These are phyloP conservation scores for Geoglossum glabrum DNA, from an alignment of 495 filamentous ascomycete genomes.

Conservation along the genomic window DNA sequence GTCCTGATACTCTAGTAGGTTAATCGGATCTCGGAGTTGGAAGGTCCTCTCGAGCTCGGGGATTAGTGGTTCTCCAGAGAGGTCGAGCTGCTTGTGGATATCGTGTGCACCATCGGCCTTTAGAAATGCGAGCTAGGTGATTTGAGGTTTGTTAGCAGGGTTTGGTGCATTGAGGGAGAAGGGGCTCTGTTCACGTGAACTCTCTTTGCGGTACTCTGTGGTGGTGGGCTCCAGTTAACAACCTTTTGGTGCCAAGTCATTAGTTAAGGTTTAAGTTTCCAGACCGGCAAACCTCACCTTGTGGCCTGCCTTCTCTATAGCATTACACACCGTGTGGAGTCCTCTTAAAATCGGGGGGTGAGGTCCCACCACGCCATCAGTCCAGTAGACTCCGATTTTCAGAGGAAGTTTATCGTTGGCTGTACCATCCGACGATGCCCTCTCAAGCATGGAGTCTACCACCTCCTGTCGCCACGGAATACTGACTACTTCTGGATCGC, in stretches of 20 bases:
- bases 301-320: conserved; percentile 33
- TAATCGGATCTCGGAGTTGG: not conserved
- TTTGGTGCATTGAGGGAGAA: not conserved
- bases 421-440: not conserved
- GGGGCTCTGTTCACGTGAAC: not conserved
- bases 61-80: conserved; percentile 33
- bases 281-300: conserved; percentile 13
- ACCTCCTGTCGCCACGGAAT: conserved; percentile 40
- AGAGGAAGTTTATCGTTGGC: conserved; percentile 17
- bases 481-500: conserved; percentile 39
- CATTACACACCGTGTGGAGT: conserved; percentile 29
- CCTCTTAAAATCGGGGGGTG: conserved; percentile 36
- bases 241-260: conserved; percentile 15
- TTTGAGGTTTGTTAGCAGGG: not conserved
- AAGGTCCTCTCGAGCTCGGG: conserved; percentile 18
- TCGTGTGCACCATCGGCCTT: conserved; percentile 21
- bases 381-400: conserved; percentile 30
- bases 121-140: not conserved
- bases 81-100: conserved; percentile 23
- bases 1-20: conserved; percentile 15
- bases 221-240: conserved; percentile 37
- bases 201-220: conserved; percentile 15
- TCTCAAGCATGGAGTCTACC: conserved; percentile 21
- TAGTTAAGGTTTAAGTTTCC: not conserved
- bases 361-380: conserved; percentile 27